phyloP scores from a whole-genome alignment of 768 basidiomycete species.

The Tulasnella sp. region DNA sequence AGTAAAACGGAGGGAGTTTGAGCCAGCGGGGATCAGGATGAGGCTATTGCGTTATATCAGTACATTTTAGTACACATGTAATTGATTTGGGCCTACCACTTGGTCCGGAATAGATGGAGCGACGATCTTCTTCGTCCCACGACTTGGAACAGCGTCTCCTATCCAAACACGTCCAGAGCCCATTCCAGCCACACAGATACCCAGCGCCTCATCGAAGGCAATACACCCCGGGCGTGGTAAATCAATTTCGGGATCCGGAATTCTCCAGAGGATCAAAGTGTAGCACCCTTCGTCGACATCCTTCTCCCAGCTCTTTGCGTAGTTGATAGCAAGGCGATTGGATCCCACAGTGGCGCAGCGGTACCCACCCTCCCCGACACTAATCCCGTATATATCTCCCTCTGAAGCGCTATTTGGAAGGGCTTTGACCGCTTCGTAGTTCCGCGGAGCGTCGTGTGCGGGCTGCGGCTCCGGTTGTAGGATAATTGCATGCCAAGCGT shows the following conservation, averaged over 20 bases:
- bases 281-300: not conserved
- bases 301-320: not conserved
- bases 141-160: not conserved
- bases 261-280: not conserved
- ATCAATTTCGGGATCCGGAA: not conserved
- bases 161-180: constrained; percentile 2
- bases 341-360: not conserved
- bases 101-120: too few species aligned
- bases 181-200: not conserved
- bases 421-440: not conserved
- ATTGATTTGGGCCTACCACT: not conserved
- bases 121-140: not conserved
- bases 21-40: not conserved
- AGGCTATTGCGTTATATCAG: not conserved
- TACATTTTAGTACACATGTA: not conserved
- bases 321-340: not conserved
- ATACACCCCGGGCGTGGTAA: not conserved
- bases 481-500: not conserved
- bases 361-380: not conserved
- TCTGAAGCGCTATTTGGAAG: not conserved
- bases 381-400: not conserved
- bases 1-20: not conserved
- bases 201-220: not conserved
- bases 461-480: not conserved
- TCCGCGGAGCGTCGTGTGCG: not conserved